A percentile compares a stretch with the other conserved stretches of the same genome.
Conservation (phyloP, 2,329 filamentous ascomycete species). For the Dendryphion nanum region DNA sequence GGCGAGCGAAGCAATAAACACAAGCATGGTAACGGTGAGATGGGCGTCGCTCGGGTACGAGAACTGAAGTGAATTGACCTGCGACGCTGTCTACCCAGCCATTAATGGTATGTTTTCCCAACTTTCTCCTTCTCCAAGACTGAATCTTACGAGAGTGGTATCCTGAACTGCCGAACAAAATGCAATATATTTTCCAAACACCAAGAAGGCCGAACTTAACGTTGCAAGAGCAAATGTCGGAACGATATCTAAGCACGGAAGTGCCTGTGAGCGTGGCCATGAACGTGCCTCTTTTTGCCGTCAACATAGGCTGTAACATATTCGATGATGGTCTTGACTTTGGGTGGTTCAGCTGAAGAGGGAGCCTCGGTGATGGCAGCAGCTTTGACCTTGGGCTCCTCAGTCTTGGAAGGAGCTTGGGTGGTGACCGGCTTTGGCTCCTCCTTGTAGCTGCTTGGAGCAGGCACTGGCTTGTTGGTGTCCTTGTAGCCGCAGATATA, state of each 20-base stretch:
- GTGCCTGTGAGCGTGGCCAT: conserved; percentile 32
- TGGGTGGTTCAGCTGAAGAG: conserved; percentile 7
- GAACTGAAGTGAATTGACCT: conserved; percentile 34
- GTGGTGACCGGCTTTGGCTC: conserved; percentile 9
- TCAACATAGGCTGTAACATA: conserved; percentile 20
- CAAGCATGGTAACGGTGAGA: conserved; percentile 19
- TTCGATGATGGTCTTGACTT: conserved; percentile 26
- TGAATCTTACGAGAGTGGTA: conserved; percentile 29
- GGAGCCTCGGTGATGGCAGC: conserved; percentile 25
- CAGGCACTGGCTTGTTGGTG: background rate
- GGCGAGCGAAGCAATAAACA: conserved; percentile 14
- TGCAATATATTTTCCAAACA: conserved; percentile 13
- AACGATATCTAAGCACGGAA: conserved; percentile 11
- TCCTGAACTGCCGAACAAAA: conserved; percentile 23
- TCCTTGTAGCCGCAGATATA: conserved; percentile 33
- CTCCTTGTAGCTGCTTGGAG: conserved; percentile 6
- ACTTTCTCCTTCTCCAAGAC: conserved; percentile 15
- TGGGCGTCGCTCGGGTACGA: conserved; percentile 24
- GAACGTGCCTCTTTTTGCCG: conserved; percentile 32
- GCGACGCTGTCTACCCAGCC: conserved; percentile 38
- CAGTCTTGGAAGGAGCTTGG: conserved; percentile 7
- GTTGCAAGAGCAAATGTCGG: too few relatives aligned
- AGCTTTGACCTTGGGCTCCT: conserved; percentile 4
- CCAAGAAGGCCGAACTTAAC: conserved; percentile 18
- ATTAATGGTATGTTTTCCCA: conserved; percentile 27